Evolutionary conservation across 768 basidiomycete genomes (phyloP).

Genomic region (Amanita pseudoporphyria): DNA sequence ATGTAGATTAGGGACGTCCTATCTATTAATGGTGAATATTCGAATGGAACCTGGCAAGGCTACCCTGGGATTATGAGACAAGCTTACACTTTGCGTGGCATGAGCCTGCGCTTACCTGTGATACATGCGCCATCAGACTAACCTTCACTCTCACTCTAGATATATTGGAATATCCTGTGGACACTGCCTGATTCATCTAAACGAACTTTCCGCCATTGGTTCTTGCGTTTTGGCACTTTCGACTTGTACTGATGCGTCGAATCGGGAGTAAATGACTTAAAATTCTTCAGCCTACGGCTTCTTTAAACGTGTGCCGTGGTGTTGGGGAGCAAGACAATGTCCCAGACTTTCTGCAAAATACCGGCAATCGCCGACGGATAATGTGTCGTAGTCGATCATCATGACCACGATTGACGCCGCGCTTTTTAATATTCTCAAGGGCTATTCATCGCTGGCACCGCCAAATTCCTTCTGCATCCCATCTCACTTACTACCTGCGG

Average conservation of each 20-base stretch:
- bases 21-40: too few species aligned
- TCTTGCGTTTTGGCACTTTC: neutral
- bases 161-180: neutral
- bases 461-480: constrained; percentile 35
- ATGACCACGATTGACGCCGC: constrained; percentile 18
- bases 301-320: too few species aligned
- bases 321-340: neutral
- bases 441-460: constrained; percentile 43
- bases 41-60: neutral
- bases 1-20: constrained; percentile 3
- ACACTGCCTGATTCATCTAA: neutral
- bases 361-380: neutral
- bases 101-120: neutral
- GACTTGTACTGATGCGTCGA: neutral
- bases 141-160: neutral
- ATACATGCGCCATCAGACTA: too few species aligned
- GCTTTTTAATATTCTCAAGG: constrained; percentile 36
- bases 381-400: too few species aligned
- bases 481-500: constrained; percentile 21
- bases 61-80: neutral
- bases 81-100: neutral
- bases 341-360: neutral
- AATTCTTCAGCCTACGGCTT: neutral
- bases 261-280: neutral
- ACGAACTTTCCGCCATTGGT: neutral